Conservation (phyloP, 169 alveolate genomes). For the Eimeria maxima region DNA sequence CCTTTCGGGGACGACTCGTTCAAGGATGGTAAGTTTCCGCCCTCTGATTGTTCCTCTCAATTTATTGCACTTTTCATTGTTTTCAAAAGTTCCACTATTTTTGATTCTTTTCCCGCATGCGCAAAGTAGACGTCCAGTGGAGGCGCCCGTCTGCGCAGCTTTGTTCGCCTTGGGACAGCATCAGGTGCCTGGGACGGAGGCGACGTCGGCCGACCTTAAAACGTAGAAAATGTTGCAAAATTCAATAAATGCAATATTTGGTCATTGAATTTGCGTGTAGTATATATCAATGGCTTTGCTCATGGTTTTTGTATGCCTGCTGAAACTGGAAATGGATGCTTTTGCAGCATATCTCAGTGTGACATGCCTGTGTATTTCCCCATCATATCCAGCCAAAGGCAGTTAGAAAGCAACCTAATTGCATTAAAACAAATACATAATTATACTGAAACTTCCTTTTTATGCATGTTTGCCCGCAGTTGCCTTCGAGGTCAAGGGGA, state of each 20-base stretch:
- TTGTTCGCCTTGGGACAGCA: not conserved
- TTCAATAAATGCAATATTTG: too few species aligned
- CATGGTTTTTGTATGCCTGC: not conserved
- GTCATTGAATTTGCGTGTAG: not conserved
- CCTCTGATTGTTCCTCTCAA: not conserved
- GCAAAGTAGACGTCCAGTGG: not conserved
- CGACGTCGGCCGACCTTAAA: not conserved
- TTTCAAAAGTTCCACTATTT: not conserved
- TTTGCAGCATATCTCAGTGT: too few species aligned
- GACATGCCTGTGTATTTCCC: too few species aligned
- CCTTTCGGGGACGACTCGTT: constrained; percentile 93
- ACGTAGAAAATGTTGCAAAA: too few species aligned
- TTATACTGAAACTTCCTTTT: too few species aligned
- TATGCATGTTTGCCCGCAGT: constrained; percentile 80
- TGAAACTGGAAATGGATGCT: too few species aligned
- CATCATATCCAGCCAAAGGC: too few species aligned
- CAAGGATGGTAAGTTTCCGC: constrained; percentile 85
- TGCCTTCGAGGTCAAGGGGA: constrained; percentile 94
- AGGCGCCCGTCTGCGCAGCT: not conserved
- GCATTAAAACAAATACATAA: too few species aligned
- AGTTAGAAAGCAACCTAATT: too few species aligned
- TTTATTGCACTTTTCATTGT: not conserved
- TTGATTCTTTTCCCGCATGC: not conserved
- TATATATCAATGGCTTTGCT: not conserved
- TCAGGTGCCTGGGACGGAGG: not conserved